Evolutionary conservation across 768 basidiomycete species (phyloP), one percentile per base, ranked within the genome.

Genomic region (Cystobasidium ongulense): DNA sequence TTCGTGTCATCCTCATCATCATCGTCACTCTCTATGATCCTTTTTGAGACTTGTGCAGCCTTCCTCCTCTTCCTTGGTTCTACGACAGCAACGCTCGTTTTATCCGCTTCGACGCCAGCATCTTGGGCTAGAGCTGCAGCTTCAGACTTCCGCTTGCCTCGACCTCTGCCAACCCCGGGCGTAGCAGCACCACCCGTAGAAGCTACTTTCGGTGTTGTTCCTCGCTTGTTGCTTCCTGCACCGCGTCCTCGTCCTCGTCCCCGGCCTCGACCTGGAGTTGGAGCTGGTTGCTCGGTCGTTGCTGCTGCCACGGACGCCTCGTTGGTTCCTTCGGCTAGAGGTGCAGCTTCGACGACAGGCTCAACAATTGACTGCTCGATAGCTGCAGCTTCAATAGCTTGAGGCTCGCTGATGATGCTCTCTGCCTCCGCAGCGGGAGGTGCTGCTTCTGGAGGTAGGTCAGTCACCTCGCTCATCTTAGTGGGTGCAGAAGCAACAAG

Each of bases 61-160:
- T 38, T 61, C 31, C 59, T 38, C 31, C 59, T 61, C 59, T 61
- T 61, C 23, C 31, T 61, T 3, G 31, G 31, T 25, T 61, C 36
- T 2, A 15, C 59, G 13, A 25, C 23, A n/a, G 23, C 23, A 33
- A 13, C 27, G 18, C 8, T n/a, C 59, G 59, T 61, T 23, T 50
- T 50, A 15, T 61, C 23, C 11, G 36, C 59, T 4, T 61, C 59
- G 27, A 7, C 27, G 36, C 59, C 36, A 61, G 31, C 59, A 33
- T 61, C 31, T 38, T 61, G 59, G 5, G 31, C 36, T 33, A 33
- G 15, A 3, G 31, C 36, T 2, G 31, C 59, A 33, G 59, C 59
- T 33, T 38, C 59, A 61, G 59, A 61, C 15, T 33, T 38, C 36
- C 59, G 59, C 59, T 61, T 61, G 31, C 59, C 59, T 61, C 59